A percentile compares a stretch with the other conserved stretches of the same genome.
phyloP scores from a whole-genome alignment of 495 filamentous ascomycete species.

The Neurospora sp. region DNA sequence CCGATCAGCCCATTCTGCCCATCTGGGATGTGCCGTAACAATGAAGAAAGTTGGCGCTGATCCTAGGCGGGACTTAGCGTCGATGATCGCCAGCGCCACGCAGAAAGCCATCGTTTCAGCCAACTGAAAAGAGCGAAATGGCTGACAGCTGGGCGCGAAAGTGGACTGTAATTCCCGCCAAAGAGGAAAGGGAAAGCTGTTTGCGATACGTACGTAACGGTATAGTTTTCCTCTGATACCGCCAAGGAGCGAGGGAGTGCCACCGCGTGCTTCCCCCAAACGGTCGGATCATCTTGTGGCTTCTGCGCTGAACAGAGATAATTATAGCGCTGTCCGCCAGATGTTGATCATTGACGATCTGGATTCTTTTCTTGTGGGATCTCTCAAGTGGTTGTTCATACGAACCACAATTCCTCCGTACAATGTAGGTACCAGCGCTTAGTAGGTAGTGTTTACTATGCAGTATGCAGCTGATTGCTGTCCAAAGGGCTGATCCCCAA shows the following conservation, averaged over 20 bases:
- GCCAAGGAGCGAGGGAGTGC: not conserved
- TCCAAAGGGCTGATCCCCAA: not conserved
- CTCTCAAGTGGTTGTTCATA: not conserved
- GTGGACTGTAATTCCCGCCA: not conserved
- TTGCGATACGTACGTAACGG: not conserved
- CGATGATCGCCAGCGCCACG: conserved; percentile 19
- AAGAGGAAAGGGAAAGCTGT: not conserved
- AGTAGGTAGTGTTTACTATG: too few relatives aligned
- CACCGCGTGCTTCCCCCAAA: not conserved
- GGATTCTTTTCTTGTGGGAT: not conserved
- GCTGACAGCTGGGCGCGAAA: not conserved
- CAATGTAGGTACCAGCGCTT: not conserved
- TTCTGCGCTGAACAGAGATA: not conserved
- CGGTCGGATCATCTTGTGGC: not conserved
- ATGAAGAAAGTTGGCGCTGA: not conserved
- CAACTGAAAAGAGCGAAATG: not conserved
- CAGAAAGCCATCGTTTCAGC: conserved; percentile 12
- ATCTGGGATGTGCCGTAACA: not conserved
- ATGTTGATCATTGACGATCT: not conserved
- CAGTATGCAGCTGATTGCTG: not conserved
- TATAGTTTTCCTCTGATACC: not conserved
- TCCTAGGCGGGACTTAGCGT: conserved; percentile 6
- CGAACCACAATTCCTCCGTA: not conserved
- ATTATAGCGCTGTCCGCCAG: not conserved
- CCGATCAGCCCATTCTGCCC: not conserved